These are phyloP conservation scores for Phaffomyces opuntiae DNA, from an alignment of 805 yeast genomes.

Conservation along the genomic window DNA sequence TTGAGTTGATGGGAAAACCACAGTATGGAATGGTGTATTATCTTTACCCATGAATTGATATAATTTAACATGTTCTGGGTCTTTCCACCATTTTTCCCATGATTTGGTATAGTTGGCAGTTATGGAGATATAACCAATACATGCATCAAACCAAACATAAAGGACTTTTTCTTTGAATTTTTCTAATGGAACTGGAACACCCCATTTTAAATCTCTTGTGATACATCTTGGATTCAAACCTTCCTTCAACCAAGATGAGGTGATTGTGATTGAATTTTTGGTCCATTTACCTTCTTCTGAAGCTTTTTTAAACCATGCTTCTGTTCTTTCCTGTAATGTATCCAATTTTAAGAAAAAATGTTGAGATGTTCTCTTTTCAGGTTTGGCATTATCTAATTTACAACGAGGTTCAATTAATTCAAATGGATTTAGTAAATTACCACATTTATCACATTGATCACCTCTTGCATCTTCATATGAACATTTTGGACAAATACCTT, in stretches of 20 bases:
- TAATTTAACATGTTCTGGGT: slow-evolving; percentile 81
- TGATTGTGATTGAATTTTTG: slow-evolving; percentile 80
- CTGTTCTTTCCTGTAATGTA: slow-evolving; percentile 71
- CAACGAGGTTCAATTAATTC: slow-evolving; percentile 94
- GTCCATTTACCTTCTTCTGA: slow-evolving; percentile 83
- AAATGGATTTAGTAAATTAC: slow-evolving; percentile 79
- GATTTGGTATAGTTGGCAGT: slow-evolving; percentile 81
- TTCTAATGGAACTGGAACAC: slow-evolving; percentile 93
- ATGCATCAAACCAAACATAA: slow-evolving; percentile 98
- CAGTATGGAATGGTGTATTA: slow-evolving; percentile 98
- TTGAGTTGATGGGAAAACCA: slow-evolving; percentile 91
- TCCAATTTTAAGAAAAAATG: slow-evolving; percentile 82
- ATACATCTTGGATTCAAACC: slow-evolving; percentile 93
- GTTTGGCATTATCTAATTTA: slow-evolving; percentile 80
- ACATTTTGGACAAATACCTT: slow-evolving; percentile 96
- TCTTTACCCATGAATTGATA: slow-evolving; percentile 99
- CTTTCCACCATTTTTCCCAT: slow-evolving; percentile 93
- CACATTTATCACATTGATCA: slow-evolving; percentile 98
- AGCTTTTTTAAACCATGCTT: slow-evolving; percentile 64
- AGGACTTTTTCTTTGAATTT: slow-evolving; percentile 83
- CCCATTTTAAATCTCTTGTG: slow-evolving; percentile 97
- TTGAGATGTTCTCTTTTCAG: slow-evolving; percentile 72
- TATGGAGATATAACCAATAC: slow-evolving; percentile 93
- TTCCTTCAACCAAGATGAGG: slow-evolving; percentile 89
- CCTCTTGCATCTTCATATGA: slow-evolving; percentile 96